Conservation (phyloP, 1,284 basidiomycete species). For the Hymenochaete sp. region DNA sequence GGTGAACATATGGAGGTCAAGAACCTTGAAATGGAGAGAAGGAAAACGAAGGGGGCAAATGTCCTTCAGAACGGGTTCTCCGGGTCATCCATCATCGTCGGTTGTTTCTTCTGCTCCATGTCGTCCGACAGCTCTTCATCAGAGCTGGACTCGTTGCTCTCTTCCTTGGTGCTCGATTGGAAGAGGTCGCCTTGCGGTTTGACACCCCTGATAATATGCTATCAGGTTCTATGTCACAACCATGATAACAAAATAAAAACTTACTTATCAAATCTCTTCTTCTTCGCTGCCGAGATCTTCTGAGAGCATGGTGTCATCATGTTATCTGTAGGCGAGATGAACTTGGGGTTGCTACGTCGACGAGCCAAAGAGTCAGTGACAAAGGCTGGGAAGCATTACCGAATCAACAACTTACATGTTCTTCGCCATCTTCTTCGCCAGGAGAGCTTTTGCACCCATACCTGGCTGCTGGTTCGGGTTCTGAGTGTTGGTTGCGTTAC, state of each 20-base stretch:
- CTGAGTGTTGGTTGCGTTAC: slow-evolving; percentile 46
- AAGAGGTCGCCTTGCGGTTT: slow-evolving; percentile 54
- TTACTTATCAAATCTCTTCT: slow-evolving; percentile 86
- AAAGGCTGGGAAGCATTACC: background rate
- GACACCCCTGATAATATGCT: slow-evolving; percentile 34
- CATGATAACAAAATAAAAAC: slow-evolving; percentile 25
- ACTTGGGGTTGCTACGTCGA: slow-evolving; percentile 62
- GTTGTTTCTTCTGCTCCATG: slow-evolving; percentile 18
- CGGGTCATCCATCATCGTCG: slow-evolving; percentile 32
- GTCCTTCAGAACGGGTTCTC: slow-evolving; percentile 38
- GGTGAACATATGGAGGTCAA: background rate
- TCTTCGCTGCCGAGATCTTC: slow-evolving; percentile 81
- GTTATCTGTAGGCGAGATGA: slow-evolving; percentile 86
- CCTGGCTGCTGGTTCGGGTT: slow-evolving; percentile 48
- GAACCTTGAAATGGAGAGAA: slow-evolving; percentile 10
- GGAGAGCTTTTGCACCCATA: slow-evolving; percentile 79
- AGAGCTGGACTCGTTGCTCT: slow-evolving; percentile 30
- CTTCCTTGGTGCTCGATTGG: slow-evolving; percentile 34
- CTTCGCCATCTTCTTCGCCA: slow-evolving; percentile 85
- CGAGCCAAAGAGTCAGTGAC: slow-evolving; percentile 3
- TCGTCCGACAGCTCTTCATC: slow-evolving; percentile 18
- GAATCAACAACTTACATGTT: slow-evolving; percentile 52
- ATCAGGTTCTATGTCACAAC: slow-evolving; percentile 2
- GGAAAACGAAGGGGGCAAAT: slow-evolving; percentile 3
- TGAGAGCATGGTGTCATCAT: slow-evolving; percentile 86